Evolutionary conservation across 2,329 filamentous ascomycete genomes (phyloP), one percentile per base, ranked within the genome.

Genomic region (Pseudocercospora eumusae): DNA sequence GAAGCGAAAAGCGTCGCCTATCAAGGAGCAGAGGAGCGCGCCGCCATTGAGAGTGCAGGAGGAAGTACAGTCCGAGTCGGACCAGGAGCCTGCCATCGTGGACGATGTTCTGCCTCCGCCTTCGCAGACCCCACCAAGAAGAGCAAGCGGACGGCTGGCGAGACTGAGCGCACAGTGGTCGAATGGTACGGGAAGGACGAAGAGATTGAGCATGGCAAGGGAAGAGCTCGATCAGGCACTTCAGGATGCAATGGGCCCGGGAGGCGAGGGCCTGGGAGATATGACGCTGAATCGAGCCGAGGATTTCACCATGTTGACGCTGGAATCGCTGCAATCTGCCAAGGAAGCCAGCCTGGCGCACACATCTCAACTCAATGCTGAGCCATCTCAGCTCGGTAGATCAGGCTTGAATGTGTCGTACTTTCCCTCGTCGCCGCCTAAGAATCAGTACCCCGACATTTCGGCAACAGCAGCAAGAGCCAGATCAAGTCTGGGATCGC

Each of bases 241-340:
- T 44, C 67, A 71, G 49, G 70, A 72, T 45, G 72, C 72, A 11
- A 65, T 73, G 13, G 69, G 67, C n/a, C 49, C 55, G 11, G 42
- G 40, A 9, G 50, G 47, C 9, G 62, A 64, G 23, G 62, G 57
- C 2, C 62, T 66, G 3, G 80, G 80, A 21, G 80, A 82, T 42
- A 75, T 76, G 9, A 82, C 80, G 0, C 72, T 81, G n/a, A 70
- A 78, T 7, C 74, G 79, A 47, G 81, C 80, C 63, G 80, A 82
- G 65, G 79, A 78, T 57, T 82, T 83, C 68, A 83, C 78, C 61
- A 81, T 83, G 76, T 75, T 83, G 1, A 81, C 80, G 2, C 71
- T 81, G 10, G 78, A 81, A 36, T 81, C 80, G 1, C 66, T 83
- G 31, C 76, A 76, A 33, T 73, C 69, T 52, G 68, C 71, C 11